Evolutionary conservation across 2,329 filamentous ascomycete genomes (phyloP), one percentile per base, ranked within the genome.

Genomic region (Teratosphaeria pseudoeucalypti): DNA sequence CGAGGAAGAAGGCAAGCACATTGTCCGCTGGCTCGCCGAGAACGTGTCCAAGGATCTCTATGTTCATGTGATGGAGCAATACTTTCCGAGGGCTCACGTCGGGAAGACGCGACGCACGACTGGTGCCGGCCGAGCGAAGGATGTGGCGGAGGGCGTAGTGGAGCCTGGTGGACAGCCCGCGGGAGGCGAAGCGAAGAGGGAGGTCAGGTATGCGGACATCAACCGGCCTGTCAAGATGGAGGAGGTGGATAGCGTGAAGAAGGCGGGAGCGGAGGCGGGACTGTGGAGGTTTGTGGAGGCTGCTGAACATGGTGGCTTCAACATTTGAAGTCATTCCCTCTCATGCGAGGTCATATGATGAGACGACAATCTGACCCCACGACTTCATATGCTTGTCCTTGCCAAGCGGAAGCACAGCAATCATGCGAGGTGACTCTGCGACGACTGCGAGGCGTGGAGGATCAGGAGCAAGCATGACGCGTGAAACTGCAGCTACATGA

Each of bases 51-150:
- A 77, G 58, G 89, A 94, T 71, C 79, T 88, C 52, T 92, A 92
- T 73, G 82, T 94, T 61, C 87, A 95, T 70, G 86, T 95, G 64
- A 94, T 94, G 89, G 89, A 95, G 73, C 90, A 95, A 74, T 94
- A 94, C 69, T 85, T 85, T 63, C 89, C 89, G 0, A 83, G 88
- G 63, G 90, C 88, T 0, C 85, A 95, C 71, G 90, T 95, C 0
- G 90, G 90, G 3, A 92, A 90, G 75, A 76, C 78, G 58, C 83
- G 76, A 65, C 75, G 77, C 59, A 67, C 60, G 12, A 67, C 62
- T 11, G 55, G 55, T 16, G 63, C 56, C 29, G 60, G 64, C 9
- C 54, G 62, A 2, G 70, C 65, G 16, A 63, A 66, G 56, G 64
- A 69, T 67, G 61, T 69, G 32, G 54, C 70, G 59, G 55, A 69